These are phyloP conservation scores for Diaporthe australafricana DNA, from an alignment of 2,329 filamentous ascomycete species.

Conservation along the genomic window DNA sequence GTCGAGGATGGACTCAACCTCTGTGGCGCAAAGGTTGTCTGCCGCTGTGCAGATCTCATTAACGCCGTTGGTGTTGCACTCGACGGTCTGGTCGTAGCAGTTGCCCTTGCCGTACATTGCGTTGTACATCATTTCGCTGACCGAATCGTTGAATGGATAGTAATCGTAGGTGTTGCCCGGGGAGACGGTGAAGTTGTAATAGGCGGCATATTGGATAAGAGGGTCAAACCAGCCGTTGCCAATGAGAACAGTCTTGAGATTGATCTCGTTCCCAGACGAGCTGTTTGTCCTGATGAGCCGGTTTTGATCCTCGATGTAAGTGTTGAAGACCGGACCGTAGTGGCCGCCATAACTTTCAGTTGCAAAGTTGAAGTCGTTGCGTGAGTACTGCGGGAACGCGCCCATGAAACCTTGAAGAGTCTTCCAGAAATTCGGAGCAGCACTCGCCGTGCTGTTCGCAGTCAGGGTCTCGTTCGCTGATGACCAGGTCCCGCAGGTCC, in stretches of 20 bases:
- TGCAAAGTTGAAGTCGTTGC: slow-evolving; percentile 64
- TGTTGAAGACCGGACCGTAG: slow-evolving; percentile 66
- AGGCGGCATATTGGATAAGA: slow-evolving; percentile 65
- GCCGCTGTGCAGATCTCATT: slow-evolving; percentile 64
- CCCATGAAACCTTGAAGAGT: slow-evolving; percentile 73
- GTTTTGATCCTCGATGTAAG: slow-evolving; percentile 60
- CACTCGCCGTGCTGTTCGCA: slow-evolving; percentile 62
- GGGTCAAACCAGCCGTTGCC: slow-evolving; percentile 71
- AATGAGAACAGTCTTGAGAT: slow-evolving; percentile 62
- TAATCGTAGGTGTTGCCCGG: slow-evolving; percentile 70
- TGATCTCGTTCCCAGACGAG: slow-evolving; percentile 55
- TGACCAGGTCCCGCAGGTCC: slow-evolving; percentile 65
- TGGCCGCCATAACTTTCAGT: slow-evolving; percentile 70
- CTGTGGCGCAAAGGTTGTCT: slow-evolving; percentile 64
- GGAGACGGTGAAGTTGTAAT: slow-evolving; percentile 67
- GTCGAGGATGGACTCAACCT: slow-evolving; percentile 66
- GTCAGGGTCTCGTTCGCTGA: slow-evolving; percentile 64
- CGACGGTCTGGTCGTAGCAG: slow-evolving; percentile 66
- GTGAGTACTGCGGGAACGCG: slow-evolving; percentile 64
- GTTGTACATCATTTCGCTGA: slow-evolving; percentile 66
- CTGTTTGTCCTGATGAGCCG: slow-evolving; percentile 45
- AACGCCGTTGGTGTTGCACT: slow-evolving; percentile 64
- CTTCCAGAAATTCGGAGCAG: slow-evolving; percentile 71
- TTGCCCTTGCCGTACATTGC: slow-evolving; percentile 70
- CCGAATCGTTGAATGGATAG: slow-evolving; percentile 60